Conservation (phyloP, 306 rosid genomes). For the Senna tora region DNA sequence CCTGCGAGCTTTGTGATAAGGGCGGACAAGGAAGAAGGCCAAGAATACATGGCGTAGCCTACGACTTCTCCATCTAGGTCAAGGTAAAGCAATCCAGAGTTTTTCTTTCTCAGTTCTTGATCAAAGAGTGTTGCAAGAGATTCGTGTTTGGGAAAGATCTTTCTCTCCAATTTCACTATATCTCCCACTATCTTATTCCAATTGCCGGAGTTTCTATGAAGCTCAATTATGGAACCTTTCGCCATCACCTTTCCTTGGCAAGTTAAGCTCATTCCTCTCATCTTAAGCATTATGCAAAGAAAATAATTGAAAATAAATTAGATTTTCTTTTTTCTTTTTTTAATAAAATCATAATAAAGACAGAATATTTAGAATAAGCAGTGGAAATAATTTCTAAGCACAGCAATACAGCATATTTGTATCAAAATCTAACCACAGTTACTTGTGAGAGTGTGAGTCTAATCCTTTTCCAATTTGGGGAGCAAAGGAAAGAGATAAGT, state of each 20-base stretch:
- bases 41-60: conserved; percentile 82
- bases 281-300: not conserved
- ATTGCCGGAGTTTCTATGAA: conserved; percentile 54
- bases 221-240: conserved; percentile 51
- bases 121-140: conserved; percentile 78
- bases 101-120: conserved; percentile 69
- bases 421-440: too few relatives aligned
- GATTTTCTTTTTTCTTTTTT: too few relatives aligned
- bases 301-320: too few relatives aligned
- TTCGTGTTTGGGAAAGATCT: conserved; percentile 84
- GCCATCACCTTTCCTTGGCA: conserved; percentile 42
- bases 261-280: not conserved
- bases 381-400: too few relatives aligned
- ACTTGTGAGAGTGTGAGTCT: too few relatives aligned
- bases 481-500: not conserved
- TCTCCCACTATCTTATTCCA: conserved; percentile 60
- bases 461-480: too few relatives aligned
- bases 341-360: too few relatives aligned
- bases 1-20: conserved; percentile 92
- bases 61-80: conserved; percentile 55
- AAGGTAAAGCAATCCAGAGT: conserved; percentile 70
- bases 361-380: too few relatives aligned
- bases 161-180: conserved; percentile 75
- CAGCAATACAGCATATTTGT: too few relatives aligned
- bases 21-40: conserved; percentile 86